Percentiles rank a stretch among this genome's conserved stretches.
phyloP scores from a whole-genome alignment of 805 yeast genomes.

The Ogataea pignaliae region DNA sequence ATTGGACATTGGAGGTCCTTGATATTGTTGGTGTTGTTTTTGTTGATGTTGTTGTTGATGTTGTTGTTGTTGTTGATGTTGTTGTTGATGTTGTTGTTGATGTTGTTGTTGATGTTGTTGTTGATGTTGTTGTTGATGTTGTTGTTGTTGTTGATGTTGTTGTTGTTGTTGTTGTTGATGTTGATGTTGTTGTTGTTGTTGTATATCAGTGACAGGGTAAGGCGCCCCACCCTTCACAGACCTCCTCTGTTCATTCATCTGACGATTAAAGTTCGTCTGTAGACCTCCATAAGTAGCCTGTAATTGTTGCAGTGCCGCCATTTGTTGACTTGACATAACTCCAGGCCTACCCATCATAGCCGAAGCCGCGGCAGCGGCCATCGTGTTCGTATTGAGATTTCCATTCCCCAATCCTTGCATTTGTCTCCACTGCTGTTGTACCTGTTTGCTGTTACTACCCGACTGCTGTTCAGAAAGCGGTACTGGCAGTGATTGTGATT shows the following conservation, averaged over 20 bases:
- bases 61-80: conserved; percentile 9
- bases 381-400: conserved; percentile 10
- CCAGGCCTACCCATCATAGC: conserved; percentile 25
- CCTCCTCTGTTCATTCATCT: conserved; percentile 17
- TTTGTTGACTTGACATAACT: conserved; percentile 21
- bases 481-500: background rate
- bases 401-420: conserved; percentile 16
- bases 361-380: conserved; percentile 24
- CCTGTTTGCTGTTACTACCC: conserved; percentile 1
- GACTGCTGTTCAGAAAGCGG: background rate
- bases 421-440: conserved; percentile 18
- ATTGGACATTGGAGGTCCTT: background rate
- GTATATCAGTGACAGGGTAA: background rate
- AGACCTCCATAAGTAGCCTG: conserved; percentile 29
- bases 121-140: conserved; percentile 11
- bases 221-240: background rate
- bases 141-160: conserved; percentile 1
- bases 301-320: conserved; percentile 24
- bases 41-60: background rate
- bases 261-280: conserved; percentile 21
- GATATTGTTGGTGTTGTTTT: conserved; percentile 6
- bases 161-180: background rate
- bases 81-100: conserved; percentile 8
- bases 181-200: conserved; percentile 3
- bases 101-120: conserved; percentile 16